Conservation (phyloP, 2,329 filamentous ascomycete species). For the Nemania serpens region DNA sequence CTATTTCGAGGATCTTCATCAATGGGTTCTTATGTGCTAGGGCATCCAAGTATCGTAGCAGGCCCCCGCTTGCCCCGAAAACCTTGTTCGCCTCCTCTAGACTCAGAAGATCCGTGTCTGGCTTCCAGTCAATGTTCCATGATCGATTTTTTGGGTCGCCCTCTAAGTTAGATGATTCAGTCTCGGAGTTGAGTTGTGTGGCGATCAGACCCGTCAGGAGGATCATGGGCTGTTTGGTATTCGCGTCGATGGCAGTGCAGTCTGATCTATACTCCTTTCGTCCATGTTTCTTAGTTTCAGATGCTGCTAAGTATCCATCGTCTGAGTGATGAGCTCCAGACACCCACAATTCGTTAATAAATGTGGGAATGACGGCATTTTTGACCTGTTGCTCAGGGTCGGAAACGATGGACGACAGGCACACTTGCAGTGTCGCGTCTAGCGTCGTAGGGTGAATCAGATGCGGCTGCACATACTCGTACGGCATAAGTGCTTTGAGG, state of each 20-base stretch:
- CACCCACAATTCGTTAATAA: constrained; percentile 13
- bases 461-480: constrained; percentile 20
- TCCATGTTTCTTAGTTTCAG: neutral
- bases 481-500: constrained; percentile 14
- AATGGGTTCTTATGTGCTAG: constrained; percentile 15
- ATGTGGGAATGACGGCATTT: constrained; percentile 8
- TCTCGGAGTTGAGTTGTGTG: constrained; percentile 3
- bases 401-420: constrained; percentile 7
- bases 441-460: constrained; percentile 26
- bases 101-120: constrained; percentile 12
- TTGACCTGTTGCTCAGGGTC: neutral
- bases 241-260: constrained; percentile 7
- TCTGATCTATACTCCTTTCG: constrained; percentile 8
- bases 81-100: constrained; percentile 7
- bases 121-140: constrained; percentile 22
- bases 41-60: constrained; percentile 20
- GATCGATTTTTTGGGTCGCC: constrained; percentile 6
- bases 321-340: neutral
- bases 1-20: constrained; percentile 31
- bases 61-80: constrained; percentile 6
- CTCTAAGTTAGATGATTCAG: neutral
- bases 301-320: neutral
- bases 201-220: constrained; percentile 7
- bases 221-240: constrained; percentile 5
- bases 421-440: constrained; percentile 23